phyloP scores from a whole-genome alignment of 1,139 yeast genomes.

The Geotrichum carabidarum region DNA sequence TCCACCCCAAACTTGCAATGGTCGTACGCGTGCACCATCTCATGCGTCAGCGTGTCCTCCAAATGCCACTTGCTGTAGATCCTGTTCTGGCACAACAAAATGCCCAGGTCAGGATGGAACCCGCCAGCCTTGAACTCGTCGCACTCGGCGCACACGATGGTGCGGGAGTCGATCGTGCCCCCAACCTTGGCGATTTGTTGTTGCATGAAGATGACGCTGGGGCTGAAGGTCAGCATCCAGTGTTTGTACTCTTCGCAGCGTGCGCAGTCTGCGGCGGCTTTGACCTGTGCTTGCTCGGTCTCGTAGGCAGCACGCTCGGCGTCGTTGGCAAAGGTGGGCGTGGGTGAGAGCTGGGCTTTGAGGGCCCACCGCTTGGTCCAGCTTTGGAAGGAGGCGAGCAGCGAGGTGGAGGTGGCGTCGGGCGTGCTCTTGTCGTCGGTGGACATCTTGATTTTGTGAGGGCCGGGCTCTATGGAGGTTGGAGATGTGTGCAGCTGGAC shows the following conservation, averaged over 20 bases:
- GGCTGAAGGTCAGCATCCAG: slow-evolving; percentile 73
- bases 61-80: slow-evolving; percentile 72
- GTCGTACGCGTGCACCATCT: slow-evolving; percentile 89
- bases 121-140: slow-evolving; percentile 90
- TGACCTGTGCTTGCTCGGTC: slow-evolving; percentile 43
- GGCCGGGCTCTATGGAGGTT: too few relatives aligned
- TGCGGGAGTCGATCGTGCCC: slow-evolving; percentile 44
- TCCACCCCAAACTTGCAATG: slow-evolving; percentile 81
- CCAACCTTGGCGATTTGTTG: slow-evolving; percentile 74
- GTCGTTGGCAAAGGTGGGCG: slow-evolving; percentile 28
- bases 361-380: slow-evolving; percentile 73
- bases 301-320: slow-evolving; percentile 57
- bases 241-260: slow-evolving; percentile 68
- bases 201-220: slow-evolving; percentile 82
- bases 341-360: slow-evolving; percentile 65
- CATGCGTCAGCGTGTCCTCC: slow-evolving; percentile 90
- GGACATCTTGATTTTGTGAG: too few relatives aligned
- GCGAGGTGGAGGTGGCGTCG: slow-evolving; percentile 1
- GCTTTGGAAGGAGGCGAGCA: slow-evolving; percentile 61
- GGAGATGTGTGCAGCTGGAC: too few relatives aligned
- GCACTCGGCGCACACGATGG: slow-evolving; percentile 78
- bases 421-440: too few relatives aligned
- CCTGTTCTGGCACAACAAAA: slow-evolving; percentile 80
- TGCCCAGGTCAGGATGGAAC: slow-evolving; percentile 83
- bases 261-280: slow-evolving; percentile 54